Conservation (phyloP, 768 basidiomycete genomes). For the Pleurotus salmoneostramineus region DNA sequence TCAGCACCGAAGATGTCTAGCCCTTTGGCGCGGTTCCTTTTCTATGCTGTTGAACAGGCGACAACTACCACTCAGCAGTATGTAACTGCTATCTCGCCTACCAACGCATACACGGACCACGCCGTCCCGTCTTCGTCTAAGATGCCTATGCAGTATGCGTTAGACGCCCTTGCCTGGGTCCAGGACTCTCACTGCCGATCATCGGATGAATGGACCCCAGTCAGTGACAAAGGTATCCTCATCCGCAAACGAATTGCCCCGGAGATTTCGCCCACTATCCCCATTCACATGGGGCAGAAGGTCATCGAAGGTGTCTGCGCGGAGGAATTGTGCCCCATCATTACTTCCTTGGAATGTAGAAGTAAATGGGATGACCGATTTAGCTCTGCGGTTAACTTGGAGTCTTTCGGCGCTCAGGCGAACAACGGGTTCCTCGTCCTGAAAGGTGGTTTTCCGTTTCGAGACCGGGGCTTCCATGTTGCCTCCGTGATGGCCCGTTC, state of each 20-base stretch:
- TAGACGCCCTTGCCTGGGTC: constrained; percentile 80
- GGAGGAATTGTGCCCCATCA: constrained; percentile 78
- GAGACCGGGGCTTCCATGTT: constrained; percentile 82
- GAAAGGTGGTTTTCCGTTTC: constrained; percentile 85
- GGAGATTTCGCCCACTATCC: constrained; percentile 75
- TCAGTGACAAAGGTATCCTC: constrained; percentile 72
- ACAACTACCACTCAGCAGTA: constrained; percentile 70
- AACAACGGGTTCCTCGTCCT: constrained; percentile 68
- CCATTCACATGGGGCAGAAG: constrained; percentile 84
- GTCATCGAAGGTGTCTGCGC: constrained; percentile 93
- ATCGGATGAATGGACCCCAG: constrained; percentile 66
- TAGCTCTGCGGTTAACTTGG: constrained; percentile 62
- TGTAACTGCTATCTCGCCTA: constrained; percentile 73
- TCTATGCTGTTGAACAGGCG: constrained; percentile 72
- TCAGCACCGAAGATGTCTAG: constrained; percentile 66
- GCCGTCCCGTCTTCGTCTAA: constrained; percentile 50
- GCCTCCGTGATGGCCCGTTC: constrained; percentile 72
- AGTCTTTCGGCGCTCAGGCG: constrained; percentile 74
- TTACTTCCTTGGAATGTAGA: constrained; percentile 67
- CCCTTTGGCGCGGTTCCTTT: constrained; percentile 68
- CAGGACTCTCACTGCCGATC: constrained; percentile 63
- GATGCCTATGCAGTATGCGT: constrained; percentile 73
- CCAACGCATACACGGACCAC: constrained; percentile 34
- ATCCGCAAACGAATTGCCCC: constrained; percentile 74
- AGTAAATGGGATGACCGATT: constrained; percentile 87